Evolutionary conservation across 192 early-diverging fungal genomes (phyloP).

Genomic region (Backusella sp.): DNA sequence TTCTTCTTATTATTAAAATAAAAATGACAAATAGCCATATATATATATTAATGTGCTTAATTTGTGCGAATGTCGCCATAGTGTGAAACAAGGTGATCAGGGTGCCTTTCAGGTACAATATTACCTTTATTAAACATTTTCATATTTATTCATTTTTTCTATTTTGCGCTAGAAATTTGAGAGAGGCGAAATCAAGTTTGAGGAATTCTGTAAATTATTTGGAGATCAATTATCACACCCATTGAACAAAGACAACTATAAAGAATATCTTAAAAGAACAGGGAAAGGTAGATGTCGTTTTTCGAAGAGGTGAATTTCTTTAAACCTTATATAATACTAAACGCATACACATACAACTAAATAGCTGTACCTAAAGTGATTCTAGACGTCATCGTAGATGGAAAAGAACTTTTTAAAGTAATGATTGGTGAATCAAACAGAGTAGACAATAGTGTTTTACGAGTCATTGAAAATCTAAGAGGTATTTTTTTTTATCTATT

Average conservation of each 20-base stretch:
- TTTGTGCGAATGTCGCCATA: not conserved
- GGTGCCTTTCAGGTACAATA: slow-evolving; percentile 44
- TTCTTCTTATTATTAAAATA: not conserved
- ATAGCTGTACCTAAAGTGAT: slow-evolving; percentile 12
- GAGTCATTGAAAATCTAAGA: slow-evolving; percentile 47
- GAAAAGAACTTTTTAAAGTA: slow-evolving; percentile 53
- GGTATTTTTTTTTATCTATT: slow-evolving; percentile 21
- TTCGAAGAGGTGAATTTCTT: not conserved
- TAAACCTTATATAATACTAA: not conserved
- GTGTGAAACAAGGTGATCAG: slow-evolving; percentile 37
- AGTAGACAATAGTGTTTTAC: slow-evolving; percentile 44
- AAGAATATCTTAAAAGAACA: slow-evolving; percentile 34
- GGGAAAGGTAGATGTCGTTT: slow-evolving; percentile 18
- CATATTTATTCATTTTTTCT: not conserved
- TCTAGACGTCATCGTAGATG: slow-evolving; percentile 45
- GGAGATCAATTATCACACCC: slow-evolving; percentile 59
- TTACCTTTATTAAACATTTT: not conserved
- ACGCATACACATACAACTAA: not conserved
- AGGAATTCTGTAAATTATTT: slow-evolving; percentile 57
- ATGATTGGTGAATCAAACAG: slow-evolving; percentile 60
- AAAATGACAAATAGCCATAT: not conserved
- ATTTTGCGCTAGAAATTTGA: slow-evolving; percentile 44
- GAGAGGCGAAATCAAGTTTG: slow-evolving; percentile 57
- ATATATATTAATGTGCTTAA: not conserved
- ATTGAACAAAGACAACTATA: slow-evolving; percentile 45